These are phyloP conservation scores for Candida mesenterica DNA, from an alignment of 1,139 yeast species.

Conservation along the genomic window DNA sequence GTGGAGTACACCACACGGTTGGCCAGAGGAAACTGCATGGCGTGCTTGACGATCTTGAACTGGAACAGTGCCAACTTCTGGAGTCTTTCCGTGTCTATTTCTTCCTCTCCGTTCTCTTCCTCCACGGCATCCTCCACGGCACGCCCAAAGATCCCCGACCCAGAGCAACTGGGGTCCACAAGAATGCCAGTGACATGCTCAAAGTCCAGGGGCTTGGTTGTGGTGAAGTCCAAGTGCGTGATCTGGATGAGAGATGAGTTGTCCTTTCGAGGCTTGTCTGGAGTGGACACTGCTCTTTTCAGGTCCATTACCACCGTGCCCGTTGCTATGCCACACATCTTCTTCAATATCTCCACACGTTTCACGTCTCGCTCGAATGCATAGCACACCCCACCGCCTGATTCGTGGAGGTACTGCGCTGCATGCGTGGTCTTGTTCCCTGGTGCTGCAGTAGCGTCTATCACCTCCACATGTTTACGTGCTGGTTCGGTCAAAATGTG, in stretches of 20 bases:
- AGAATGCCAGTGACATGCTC: slow-evolving; percentile 72
- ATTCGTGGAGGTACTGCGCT: slow-evolving; percentile 55
- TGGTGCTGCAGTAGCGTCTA: slow-evolving; percentile 98
- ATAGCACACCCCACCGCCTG: slow-evolving; percentile 45
- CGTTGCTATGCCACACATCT: slow-evolving; percentile 81
- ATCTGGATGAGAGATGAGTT: slow-evolving; percentile 44
- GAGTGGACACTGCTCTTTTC: slow-evolving; percentile 1
- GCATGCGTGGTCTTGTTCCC: slow-evolving; percentile 96
- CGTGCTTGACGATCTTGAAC: slow-evolving; percentile 82
- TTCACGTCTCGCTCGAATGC: slow-evolving; percentile 87
- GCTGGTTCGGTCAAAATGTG: slow-evolving; percentile 55
- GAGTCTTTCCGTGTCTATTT: slow-evolving; percentile 58
- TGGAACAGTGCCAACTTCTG: slow-evolving; percentile 81
- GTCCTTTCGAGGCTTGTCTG: not conserved
- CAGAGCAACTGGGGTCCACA: slow-evolving; percentile 97
- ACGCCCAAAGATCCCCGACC: slow-evolving; percentile 94
- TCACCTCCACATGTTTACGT: slow-evolving; percentile 55
- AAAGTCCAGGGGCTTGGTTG: slow-evolving; percentile 59
- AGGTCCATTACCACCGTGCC: slow-evolving; percentile 44
- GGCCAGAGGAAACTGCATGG: slow-evolving; percentile 76
- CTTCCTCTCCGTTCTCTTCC: slow-evolving; percentile 31
- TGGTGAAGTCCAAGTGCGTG: slow-evolving; percentile 83
- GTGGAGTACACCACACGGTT: slow-evolving; percentile 87
- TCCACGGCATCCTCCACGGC: slow-evolving; percentile 53
- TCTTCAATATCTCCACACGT: slow-evolving; percentile 68